Base-by-base conservation (phyloP, 1,139 yeast species). In the Blastobotrys capitulatus region DNA sequence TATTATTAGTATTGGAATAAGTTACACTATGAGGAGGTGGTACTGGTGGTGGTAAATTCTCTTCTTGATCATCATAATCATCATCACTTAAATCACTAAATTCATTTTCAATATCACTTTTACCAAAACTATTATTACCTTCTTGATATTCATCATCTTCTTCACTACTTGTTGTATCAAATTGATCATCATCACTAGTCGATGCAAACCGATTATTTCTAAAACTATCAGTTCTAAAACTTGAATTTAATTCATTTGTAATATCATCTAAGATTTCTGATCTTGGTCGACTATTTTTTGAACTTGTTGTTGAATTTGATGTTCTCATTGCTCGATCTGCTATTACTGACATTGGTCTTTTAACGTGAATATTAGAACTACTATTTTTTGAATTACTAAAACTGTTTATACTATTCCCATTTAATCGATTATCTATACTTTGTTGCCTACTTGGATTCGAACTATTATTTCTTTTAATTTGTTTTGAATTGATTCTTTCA, bases 1-100 rank as follows among this genome's bases (percentile, higher is more conserved):
- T 19, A 12, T 19, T 2, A 27, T 25, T 15, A 6, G 19, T 22
- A 25, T 36, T 22, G 29, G 22, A 19, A 37, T 38, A 38, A 10
- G 31, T 12, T 7, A 39, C 32, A 7, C 34, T 22, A 49, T 62
- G 66, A 15, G 60, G 63, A 10, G 66, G 67, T 7, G 66, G 66
- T 15, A 61, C 54, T 25, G 65, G 66, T 16, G 65, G 66, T 9
- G 59, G 51, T 8, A 29, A 36, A 12, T 32, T 44, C 15, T 45
- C 25, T 12, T 47, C 46, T 1, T 35, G 42, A 22, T 6, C 13
- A 3, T 39, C 32, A 45, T 26, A 26, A 36, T 45, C 25, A 12
- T 47, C 46, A 3, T 25, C 39, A 6, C 6, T 7, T 3, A 26
- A 16, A 47, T 25, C 20, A 18, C 26, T 22, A 5, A 16, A 39